Evolutionary conservation across 192 early-diverging fungal species (phyloP).

Genomic region (Coemansia umbellata): DNA sequence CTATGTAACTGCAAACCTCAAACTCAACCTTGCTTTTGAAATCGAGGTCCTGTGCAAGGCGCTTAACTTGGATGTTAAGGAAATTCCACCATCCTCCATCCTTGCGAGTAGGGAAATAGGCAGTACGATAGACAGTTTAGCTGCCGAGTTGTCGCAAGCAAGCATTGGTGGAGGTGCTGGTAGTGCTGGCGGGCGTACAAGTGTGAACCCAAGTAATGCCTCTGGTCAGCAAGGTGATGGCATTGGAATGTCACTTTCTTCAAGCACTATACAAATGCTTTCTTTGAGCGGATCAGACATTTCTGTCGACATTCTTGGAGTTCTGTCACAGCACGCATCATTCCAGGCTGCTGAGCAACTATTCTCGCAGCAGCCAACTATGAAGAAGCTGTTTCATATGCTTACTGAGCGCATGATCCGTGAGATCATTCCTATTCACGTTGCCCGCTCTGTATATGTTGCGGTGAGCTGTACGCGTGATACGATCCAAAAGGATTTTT

Average conservation of each 20-base stretch:
- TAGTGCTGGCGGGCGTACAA: neutral
- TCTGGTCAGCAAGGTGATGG: neutral
- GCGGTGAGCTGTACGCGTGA: conserved; percentile 90
- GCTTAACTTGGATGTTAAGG: conserved; percentile 76
- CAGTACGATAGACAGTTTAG: conserved; percentile 21
- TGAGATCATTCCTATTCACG: conserved; percentile 86
- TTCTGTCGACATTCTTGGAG: conserved; percentile 41
- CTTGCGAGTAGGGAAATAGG: conserved; percentile 11
- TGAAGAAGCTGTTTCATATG: conserved; percentile 84
- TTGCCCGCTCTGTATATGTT: conserved; percentile 90
- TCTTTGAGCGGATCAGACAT: conserved; percentile 38
- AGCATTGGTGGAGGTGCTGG: conserved; percentile 14
- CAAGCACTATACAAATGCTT: conserved; percentile 26
- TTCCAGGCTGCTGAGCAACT: conserved; percentile 81
- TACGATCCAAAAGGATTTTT: conserved; percentile 93
- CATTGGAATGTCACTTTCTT: neutral
- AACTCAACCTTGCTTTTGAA: conserved; percentile 95
- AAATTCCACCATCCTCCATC: conserved; percentile 42
- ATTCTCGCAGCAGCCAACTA: conserved; percentile 77
- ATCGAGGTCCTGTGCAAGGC: conserved; percentile 97
- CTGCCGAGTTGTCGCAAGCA: conserved; percentile 22
- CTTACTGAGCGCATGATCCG: conserved; percentile 87
- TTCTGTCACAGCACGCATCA: conserved; percentile 44
- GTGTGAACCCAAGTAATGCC: neutral
- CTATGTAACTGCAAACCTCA: conserved; percentile 89